Conservation (phyloP, 164 flowering plant genomes). For the Paratinospora sagittata region DNA sequence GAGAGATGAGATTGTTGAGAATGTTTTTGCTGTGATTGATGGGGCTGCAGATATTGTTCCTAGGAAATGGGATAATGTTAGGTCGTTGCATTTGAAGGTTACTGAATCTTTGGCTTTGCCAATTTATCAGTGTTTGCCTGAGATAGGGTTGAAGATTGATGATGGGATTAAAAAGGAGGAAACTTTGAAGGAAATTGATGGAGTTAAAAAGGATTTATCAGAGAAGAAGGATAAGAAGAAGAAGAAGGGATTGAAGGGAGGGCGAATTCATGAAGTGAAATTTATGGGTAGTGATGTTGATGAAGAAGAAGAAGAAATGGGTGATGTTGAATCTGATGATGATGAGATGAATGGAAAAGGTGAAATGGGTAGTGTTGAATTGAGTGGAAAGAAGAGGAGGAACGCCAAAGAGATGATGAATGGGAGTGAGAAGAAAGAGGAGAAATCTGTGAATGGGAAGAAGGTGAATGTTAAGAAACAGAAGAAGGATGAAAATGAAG, state of each 20-base stretch:
- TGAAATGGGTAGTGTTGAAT: constrained; percentile 18
- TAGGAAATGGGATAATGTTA: constrained; percentile 54
- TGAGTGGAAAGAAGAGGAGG: constrained; percentile 25
- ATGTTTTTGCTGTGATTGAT: constrained; percentile 51
- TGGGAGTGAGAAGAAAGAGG: constrained; percentile 1
- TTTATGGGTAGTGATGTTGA: constrained; percentile 40
- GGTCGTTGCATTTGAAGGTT: constrained; percentile 71
- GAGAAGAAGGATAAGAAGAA: constrained; percentile 12
- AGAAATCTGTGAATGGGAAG: constrained; percentile 14
- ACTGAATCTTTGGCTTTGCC: constrained; percentile 73
- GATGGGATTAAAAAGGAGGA: constrained; percentile 27
- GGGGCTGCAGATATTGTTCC: constrained; percentile 61
- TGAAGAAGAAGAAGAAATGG: neutral
- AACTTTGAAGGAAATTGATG: constrained; percentile 9
- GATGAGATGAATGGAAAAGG: constrained; percentile 13
- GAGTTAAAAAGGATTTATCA: neutral
- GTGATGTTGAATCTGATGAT: constrained; percentile 14
- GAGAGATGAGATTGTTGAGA: constrained; percentile 48
- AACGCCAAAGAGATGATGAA: constrained; percentile 9
- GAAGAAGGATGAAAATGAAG: neutral
- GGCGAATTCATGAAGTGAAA: constrained; percentile 52
- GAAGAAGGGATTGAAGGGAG: constrained; percentile 37
- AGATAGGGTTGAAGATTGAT: constrained; percentile 57
- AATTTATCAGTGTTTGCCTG: constrained; percentile 64
- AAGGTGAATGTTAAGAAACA: neutral